Evolutionary conservation across 352 stramenopile species (phyloP), one percentile per base, ranked within the genome.

Genomic region (Salisapilia sapeloensis): DNA sequence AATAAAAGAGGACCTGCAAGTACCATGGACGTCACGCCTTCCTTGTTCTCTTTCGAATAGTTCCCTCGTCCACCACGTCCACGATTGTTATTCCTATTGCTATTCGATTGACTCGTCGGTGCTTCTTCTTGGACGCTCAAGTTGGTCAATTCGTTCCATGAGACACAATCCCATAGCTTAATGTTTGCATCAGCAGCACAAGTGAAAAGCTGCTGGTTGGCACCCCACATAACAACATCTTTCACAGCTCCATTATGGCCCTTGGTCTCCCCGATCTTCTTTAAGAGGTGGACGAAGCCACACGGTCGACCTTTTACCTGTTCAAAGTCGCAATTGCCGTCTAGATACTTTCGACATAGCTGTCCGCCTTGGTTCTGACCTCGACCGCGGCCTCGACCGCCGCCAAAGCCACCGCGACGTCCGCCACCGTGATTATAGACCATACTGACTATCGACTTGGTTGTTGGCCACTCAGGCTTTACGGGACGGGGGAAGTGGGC

Each of bases 121-220:
- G 25, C 16, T 27, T 29, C 38, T 6, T 77, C 53, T 15, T 56
- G 47, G 18, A 80, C 70, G 14, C 33, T 53, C n/a, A 89, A 66
- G 12, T 64, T 78, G n/a, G 65, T 79, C 35, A 79, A 30, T 46
- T 89, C 74, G 33, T 75, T 63, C 74, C 70, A 85, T 5, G 66
- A 74, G 13, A 49, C 66, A 39, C 70, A 84, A 48, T 85, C 70
- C 74, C 74, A 89, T 29, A 84, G 62, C 50, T 84, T 84, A 38
- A 89, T 64, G 18, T 55, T 77, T 24, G 56, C 50, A 50, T 89
- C 74, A 18, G 45, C 58, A 8, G 54, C 49, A 38, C 60, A 71
- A 35, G 74, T 89, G 40, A 89, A 82, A 6, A 83, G 56, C 48
- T 86, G 74, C 59, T 84, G 69, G 20, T 52, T 45, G 25, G 62